These are phyloP conservation scores for Proliferodiscus dingleyae DNA, from an alignment of 2,329 filamentous ascomycete species.

Conservation along the genomic window DNA sequence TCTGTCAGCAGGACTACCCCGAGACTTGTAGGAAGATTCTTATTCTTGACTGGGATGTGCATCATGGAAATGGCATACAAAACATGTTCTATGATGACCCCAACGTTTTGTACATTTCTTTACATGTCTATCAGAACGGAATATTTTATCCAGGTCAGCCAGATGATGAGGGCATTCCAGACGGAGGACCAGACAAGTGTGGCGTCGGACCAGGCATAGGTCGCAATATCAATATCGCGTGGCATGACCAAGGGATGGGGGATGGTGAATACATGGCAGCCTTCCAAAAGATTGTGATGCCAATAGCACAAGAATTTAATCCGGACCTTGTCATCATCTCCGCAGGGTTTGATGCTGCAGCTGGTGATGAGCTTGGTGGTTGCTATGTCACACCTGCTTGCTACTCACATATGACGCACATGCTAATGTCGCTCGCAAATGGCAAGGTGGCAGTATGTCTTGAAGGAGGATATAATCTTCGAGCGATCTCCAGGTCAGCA, in stretches of 20 bases:
- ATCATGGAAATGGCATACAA: constrained; percentile 86
- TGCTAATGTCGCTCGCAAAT: constrained; percentile 91
- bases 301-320: constrained; percentile 87
- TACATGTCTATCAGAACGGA: constrained; percentile 83
- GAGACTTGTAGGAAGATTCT: constrained; percentile 81
- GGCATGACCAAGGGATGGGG: constrained; percentile 74
- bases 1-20: constrained; percentile 78
- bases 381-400: constrained; percentile 89
- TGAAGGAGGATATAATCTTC: constrained; percentile 92
- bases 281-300: constrained; percentile 95
- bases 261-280: constrained; percentile 96
- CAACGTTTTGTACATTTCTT: constrained; percentile 90
- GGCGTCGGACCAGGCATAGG: constrained; percentile 51
- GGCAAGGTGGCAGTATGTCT: constrained; percentile 90
- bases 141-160: constrained; percentile 75
- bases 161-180: constrained; percentile 55
- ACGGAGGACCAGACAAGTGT: constrained; percentile 57
- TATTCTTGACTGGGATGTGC: constrained; percentile 87
- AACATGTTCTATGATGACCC: constrained; percentile 94
- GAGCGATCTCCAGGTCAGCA: constrained; percentile 87
- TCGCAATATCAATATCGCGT: constrained; percentile 63
- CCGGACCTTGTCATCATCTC: constrained; percentile 94
- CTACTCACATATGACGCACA: constrained; percentile 98
- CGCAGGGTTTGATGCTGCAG: constrained; percentile 92
- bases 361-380: constrained; percentile 85